Evolutionary conservation across 148 eudicot species (phyloP).

Genomic region (Rhododendron ovatum): DNA sequence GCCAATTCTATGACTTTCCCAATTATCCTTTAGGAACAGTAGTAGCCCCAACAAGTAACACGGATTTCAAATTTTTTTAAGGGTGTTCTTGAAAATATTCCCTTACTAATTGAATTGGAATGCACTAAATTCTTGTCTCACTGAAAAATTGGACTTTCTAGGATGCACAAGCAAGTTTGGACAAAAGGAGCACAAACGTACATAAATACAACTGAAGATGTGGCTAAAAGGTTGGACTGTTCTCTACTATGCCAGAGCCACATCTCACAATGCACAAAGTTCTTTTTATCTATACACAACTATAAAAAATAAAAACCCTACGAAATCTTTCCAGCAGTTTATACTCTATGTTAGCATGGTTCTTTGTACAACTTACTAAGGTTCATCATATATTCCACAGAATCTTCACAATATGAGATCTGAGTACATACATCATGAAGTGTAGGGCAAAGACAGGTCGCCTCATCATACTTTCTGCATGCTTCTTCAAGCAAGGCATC

Average conservation of each 20-base stretch:
- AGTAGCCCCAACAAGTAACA: not conserved
- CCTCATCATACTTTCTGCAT: constrained; percentile 88
- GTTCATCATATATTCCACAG: not conserved
- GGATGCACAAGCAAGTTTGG: not conserved
- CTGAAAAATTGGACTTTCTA: not conserved
- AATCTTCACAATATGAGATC: not conserved
- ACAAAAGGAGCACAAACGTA: not conserved
- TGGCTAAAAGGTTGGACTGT: not conserved
- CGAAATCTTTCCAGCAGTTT: not conserved
- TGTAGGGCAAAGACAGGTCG: constrained; percentile 81
- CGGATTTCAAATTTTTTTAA: not conserved
- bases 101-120: not conserved
- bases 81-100: not conserved
- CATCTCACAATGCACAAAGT: not conserved
- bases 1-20: not conserved
- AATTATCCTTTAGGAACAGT: not conserved
- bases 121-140: too few relatives aligned
- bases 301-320: not conserved
- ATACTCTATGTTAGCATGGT: not conserved
- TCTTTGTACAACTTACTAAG: not conserved
- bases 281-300: not conserved
- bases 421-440: constrained; percentile 82
- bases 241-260: not conserved
- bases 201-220: not conserved
- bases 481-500: constrained; percentile 95